A percentile compares a stretch with the other conserved stretches of the same genome.
Conservation (phyloP, 2,329 filamentous ascomycete species). For the Verruconis gallopava region DNA sequence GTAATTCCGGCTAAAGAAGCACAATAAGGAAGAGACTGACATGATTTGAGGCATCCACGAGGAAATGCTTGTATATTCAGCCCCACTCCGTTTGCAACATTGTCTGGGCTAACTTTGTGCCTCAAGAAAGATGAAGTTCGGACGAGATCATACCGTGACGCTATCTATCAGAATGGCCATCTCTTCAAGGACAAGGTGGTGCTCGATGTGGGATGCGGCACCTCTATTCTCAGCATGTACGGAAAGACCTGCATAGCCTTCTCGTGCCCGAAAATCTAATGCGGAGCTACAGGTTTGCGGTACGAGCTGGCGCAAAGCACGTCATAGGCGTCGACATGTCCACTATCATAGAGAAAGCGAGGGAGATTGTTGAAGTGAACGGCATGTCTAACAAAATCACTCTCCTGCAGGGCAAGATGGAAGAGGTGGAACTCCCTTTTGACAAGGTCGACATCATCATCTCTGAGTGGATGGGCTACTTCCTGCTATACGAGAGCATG, state of each 20-base stretch:
- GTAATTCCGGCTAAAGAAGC: too few relatives aligned
- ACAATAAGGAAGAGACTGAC: too few relatives aligned
- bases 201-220: constrained; percentile 94
- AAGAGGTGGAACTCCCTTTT: constrained; percentile 87
- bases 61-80: constrained; percentile 78
- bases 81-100: constrained; percentile 2
- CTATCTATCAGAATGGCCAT: constrained; percentile 94
- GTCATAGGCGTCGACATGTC: constrained; percentile 99
- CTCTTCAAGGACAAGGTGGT: constrained; percentile 86
- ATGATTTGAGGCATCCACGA: constrained; percentile 69
- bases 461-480: constrained; percentile 99
- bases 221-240: constrained; percentile 96
- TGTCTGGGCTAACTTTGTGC: constrained; percentile 5
- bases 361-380: constrained; percentile 85
- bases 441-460: constrained; percentile 98
- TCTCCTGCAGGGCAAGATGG: constrained; percentile 98
- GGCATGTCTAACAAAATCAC: constrained; percentile 94
- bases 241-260: too few relatives aligned
- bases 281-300: constrained; percentile 84
- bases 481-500: constrained; percentile 98
- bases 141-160: constrained; percentile 90
- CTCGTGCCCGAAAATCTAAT: constrained; percentile 9
- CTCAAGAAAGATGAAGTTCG: constrained; percentile 92
- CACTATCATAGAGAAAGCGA: constrained; percentile 97
- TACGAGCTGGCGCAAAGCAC: constrained; percentile 91